Conservation (phyloP, 768 basidiomycete genomes). For the Hydnomerulius pinastri region DNA sequence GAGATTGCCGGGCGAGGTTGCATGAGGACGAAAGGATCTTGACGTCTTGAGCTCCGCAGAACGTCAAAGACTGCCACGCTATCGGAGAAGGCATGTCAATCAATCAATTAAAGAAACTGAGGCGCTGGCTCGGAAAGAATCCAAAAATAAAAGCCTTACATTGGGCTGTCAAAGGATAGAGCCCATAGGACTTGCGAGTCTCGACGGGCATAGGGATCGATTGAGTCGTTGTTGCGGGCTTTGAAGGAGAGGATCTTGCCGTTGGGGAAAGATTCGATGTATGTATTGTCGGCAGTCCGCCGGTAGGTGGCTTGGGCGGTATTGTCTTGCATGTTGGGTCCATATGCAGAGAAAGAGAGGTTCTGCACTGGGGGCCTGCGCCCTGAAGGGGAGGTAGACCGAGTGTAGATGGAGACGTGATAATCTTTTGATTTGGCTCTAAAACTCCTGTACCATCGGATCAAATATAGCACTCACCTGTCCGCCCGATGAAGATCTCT, state of each 20-base stretch:
- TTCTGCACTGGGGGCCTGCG: constrained; percentile 63
- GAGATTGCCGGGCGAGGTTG: constrained; percentile 81
- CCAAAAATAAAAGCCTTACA: constrained; percentile 47
- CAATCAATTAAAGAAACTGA: constrained; percentile 9
- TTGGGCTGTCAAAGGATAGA: constrained; percentile 58
- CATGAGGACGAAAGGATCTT: constrained; percentile 78
- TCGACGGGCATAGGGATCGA: constrained; percentile 28
- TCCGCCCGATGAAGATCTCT: constrained; percentile 66
- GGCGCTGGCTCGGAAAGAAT: background rate
- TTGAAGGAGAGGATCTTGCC: constrained; percentile 81
- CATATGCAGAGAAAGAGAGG: constrained; percentile 88
- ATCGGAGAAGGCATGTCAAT: background rate
- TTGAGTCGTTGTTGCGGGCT: constrained; percentile 31
- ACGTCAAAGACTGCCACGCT: constrained; percentile 88
- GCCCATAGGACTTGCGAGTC: constrained; percentile 58
- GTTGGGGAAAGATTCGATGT: constrained; percentile 78
- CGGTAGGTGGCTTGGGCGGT: constrained; percentile 71
- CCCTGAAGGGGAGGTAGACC: constrained; percentile 39
- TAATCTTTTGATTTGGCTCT: constrained; percentile 63
- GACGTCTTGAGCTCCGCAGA: constrained; percentile 44
- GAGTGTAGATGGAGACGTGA: constrained; percentile 79
- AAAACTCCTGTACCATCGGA: background rate
- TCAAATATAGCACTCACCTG: constrained; percentile 44
- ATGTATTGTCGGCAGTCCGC: constrained; percentile 74
- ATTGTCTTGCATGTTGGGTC: constrained; percentile 87